phyloP scores from a whole-genome alignment of 2,329 filamentous ascomycete genomes.

The Huntiella moniliformis region DNA sequence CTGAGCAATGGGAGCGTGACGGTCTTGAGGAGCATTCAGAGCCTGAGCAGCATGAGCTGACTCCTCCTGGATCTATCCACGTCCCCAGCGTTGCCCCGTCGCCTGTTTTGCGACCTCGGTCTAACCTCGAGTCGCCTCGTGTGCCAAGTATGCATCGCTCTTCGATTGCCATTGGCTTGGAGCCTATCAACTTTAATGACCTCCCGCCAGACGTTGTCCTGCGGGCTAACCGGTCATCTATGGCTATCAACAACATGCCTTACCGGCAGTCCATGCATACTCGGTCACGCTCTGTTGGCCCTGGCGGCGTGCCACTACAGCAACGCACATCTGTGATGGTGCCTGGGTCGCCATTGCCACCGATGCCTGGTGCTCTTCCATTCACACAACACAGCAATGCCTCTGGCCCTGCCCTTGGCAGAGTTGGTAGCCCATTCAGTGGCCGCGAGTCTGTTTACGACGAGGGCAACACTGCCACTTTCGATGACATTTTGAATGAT shows the following conservation, averaged over 20 bases:
- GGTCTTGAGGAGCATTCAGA: constrained; percentile 16
- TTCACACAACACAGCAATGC: constrained; percentile 7
- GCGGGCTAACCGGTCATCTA: constrained; percentile 5
- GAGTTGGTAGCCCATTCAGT: constrained; percentile 16
- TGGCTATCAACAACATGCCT: constrained; percentile 3
- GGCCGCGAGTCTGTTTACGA: constrained; percentile 15
- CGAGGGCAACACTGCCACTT: constrained; percentile 21
- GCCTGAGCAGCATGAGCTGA: constrained; percentile 11
- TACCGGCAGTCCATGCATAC: constrained; percentile 6
- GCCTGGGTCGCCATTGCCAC: constrained; percentile 1
- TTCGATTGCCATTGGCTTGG: constrained; percentile 25
- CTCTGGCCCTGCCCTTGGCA: constrained; percentile 8
- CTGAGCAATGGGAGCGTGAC: constrained; percentile 28
- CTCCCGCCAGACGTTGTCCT: constrained; percentile 5
- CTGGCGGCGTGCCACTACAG: constrained; percentile 3
- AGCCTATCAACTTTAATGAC: constrained; percentile 19
- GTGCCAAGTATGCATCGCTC: constrained; percentile 17
- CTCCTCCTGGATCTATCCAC: constrained; percentile 7
- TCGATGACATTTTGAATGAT: constrained; percentile 29
- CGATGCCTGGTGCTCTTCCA: constrained; percentile 6
- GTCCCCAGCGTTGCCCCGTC: constrained; percentile 3
- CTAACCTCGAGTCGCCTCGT: constrained; percentile 6
- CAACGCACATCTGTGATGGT: constrained; percentile 1
- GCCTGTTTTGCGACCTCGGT: constrained; percentile 5
- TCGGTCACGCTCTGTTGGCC: constrained; percentile 8